A percentile compares a stretch with the other conserved stretches of the same genome.
These are phyloP conservation scores for Pichia sp. DNA, from an alignment of 1,139 yeast species.

Conservation along the genomic window DNA sequence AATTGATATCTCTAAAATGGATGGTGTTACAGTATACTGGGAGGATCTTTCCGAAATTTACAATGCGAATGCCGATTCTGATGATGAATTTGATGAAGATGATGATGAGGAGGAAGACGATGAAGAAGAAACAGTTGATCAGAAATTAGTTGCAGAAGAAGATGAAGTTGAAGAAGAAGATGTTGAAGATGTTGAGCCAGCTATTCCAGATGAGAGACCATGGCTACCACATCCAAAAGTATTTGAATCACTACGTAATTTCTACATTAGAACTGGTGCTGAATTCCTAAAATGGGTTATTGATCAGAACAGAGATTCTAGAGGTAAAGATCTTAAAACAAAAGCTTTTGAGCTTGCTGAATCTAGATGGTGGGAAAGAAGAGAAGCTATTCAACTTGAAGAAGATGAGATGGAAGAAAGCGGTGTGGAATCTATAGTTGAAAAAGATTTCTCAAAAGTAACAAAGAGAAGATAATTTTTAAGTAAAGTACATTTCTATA, in stretches of 20 bases:
- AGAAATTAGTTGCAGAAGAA: slow-evolving; percentile 32
- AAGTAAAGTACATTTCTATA: not conserved
- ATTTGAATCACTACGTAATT: slow-evolving; percentile 77
- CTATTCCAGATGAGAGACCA: slow-evolving; percentile 84
- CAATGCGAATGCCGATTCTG: slow-evolving; percentile 44
- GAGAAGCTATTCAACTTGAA: slow-evolving; percentile 81
- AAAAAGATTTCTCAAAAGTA: slow-evolving; percentile 49
- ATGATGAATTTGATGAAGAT: slow-evolving; percentile 54
- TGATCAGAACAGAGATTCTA: slow-evolving; percentile 73
- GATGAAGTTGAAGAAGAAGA: slow-evolving; percentile 54
- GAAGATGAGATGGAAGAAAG: slow-evolving; percentile 92
- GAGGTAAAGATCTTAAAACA: slow-evolving; percentile 85
- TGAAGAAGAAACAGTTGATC: slow-evolving; percentile 41
- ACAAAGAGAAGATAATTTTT: slow-evolving; percentile 36
- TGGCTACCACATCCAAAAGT: slow-evolving; percentile 98
- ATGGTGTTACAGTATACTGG: slow-evolving; percentile 87
- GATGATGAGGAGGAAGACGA: slow-evolving; percentile 64
- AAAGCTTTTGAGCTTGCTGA: slow-evolving; percentile 88
- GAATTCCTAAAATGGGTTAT: slow-evolving; percentile 89
- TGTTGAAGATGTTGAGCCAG: slow-evolving; percentile 59
- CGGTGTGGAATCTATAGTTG: slow-evolving; percentile 87
- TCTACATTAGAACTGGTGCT: slow-evolving; percentile 81
- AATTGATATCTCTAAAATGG: slow-evolving; percentile 76
- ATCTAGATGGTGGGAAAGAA: slow-evolving; percentile 97
- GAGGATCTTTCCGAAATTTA: slow-evolving; percentile 68